Evolutionary conservation across 371 early-diverging fungal species (phyloP).

Genomic region (Rhizopus arrhizus): DNA sequence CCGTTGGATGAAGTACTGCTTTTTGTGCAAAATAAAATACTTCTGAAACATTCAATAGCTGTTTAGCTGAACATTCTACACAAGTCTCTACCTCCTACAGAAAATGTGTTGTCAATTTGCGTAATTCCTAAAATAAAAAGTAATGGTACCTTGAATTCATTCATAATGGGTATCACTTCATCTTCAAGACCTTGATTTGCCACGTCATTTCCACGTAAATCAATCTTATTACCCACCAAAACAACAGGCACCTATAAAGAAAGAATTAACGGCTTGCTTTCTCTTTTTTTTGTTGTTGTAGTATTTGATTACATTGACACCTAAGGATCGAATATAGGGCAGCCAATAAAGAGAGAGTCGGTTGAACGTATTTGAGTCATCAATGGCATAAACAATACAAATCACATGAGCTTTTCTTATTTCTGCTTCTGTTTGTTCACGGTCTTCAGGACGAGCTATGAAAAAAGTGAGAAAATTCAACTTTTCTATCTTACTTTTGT

Average conservation of each 20-base stretch:
- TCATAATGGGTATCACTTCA: constrained; percentile 95
- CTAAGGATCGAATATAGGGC: constrained; percentile 86
- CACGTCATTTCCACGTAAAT: constrained; percentile 81
- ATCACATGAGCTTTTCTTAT: constrained; percentile 95
- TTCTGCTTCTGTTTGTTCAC: constrained; percentile 85
- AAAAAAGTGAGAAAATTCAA: neutral
- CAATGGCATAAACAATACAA: constrained; percentile 92
- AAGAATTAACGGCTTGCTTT: neutral
- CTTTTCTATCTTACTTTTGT: neutral
- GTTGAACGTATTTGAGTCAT: constrained; percentile 80
- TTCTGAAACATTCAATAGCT: constrained; percentile 91
- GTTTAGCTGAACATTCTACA: constrained; percentile 96
- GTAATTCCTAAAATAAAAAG: too few species aligned
- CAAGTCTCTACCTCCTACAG: constrained; percentile 95
- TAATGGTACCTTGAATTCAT: constrained; percentile 82
- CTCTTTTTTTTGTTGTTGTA: too few species aligned
- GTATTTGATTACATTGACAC: constrained; percentile 73
- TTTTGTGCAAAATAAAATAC: constrained; percentile 99
- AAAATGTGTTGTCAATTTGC: neutral
- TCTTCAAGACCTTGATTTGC: constrained; percentile 84
- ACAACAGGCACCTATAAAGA: constrained; percentile 83
- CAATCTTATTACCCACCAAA: constrained; percentile 97
- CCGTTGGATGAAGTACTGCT: constrained; percentile 95
- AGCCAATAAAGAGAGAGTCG: constrained; percentile 89
- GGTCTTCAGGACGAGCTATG: constrained; percentile 82